These are phyloP conservation scores for Ascochyta fabae DNA, from an alignment of 2,329 filamentous ascomycete genomes.

Conservation along the genomic window DNA sequence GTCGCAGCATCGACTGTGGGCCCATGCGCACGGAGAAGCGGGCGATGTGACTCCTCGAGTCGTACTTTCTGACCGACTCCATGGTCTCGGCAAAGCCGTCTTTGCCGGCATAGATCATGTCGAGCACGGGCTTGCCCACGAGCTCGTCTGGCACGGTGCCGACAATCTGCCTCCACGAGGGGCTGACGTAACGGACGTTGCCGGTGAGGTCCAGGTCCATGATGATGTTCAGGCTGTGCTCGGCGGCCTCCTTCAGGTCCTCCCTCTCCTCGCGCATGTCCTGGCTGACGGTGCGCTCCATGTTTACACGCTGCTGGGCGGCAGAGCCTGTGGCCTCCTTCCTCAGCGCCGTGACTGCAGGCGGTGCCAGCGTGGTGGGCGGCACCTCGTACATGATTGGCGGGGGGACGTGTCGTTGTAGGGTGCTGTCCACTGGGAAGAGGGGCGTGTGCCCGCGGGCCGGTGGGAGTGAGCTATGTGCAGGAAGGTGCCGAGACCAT, in stretches of 20 bases:
- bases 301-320: constrained; percentile 44
- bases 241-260: constrained; percentile 91
- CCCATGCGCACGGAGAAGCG: constrained; percentile 48
- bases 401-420: constrained; percentile 1
- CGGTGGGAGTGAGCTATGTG: constrained; percentile 40
- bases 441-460: constrained; percentile 39
- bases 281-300: constrained; percentile 75
- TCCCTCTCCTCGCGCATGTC: constrained; percentile 93
- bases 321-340: constrained; percentile 44
- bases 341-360: constrained; percentile 53
- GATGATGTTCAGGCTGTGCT: constrained; percentile 96
- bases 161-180: constrained; percentile 92
- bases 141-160: constrained; percentile 77
- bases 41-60: constrained; percentile 85
- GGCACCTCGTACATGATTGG: constrained; percentile 39
- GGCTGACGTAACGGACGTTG: constrained; percentile 92
- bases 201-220: constrained; percentile 91
- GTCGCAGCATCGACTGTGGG: constrained; percentile 43
- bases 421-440: constrained; percentile 9
- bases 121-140: constrained; percentile 77
- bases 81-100: constrained; percentile 81
- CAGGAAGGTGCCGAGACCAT: constrained; percentile 42
- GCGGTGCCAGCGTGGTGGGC: constrained; percentile 49
- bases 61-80: constrained; percentile 84
- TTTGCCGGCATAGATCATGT: constrained; percentile 81